These are phyloP conservation scores for Xerocomellus dryophilus DNA, from an alignment of 768 basidiomycete species.

Conservation along the genomic window DNA sequence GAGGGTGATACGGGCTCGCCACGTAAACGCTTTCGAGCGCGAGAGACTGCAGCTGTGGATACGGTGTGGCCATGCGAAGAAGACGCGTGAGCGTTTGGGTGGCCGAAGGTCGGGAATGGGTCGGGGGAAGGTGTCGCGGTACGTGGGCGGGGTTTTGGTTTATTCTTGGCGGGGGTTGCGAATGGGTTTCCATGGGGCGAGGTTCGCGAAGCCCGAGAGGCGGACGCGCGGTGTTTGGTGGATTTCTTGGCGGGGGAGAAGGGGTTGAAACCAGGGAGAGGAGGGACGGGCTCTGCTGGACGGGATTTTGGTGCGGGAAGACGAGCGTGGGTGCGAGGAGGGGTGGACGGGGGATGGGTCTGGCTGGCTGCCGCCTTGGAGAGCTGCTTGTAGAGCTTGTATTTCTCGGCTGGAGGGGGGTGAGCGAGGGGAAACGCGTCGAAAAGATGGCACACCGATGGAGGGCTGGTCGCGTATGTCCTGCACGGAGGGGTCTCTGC, in stretches of 20 bases:
- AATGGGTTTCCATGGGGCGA: constrained; percentile 40
- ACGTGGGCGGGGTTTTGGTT: constrained; percentile 23
- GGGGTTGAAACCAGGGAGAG: constrained; percentile 63
- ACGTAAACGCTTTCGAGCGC: constrained; percentile 76
- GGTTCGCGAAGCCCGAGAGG: constrained; percentile 11
- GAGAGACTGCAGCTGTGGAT: constrained; percentile 47
- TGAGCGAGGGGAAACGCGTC: background rate
- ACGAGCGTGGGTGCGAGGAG: constrained; percentile 28
- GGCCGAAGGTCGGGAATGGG: constrained; percentile 38
- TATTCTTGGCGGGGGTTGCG: constrained; percentile 41
- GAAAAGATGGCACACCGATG: constrained; percentile 51
- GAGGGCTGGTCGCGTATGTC: constrained; percentile 62
- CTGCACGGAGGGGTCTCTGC: constrained; percentile 59
- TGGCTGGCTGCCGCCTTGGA: constrained; percentile 42
- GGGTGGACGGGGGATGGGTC: constrained; percentile 29
- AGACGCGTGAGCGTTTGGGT: background rate
- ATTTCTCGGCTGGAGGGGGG: constrained; percentile 59
- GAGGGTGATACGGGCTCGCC: constrained; percentile 84
- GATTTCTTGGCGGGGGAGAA: constrained; percentile 73
- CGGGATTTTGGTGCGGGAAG: constrained; percentile 49
- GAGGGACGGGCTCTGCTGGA: constrained; percentile 46
- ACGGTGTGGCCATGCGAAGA: constrained; percentile 20
- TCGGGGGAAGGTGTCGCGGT: constrained; percentile 37
- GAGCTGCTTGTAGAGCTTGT: constrained; percentile 78
- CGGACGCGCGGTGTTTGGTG: constrained; percentile 9